phyloP scores from a whole-genome alignment of 306 rosid genomes.

The Gillenia trifoliata region DNA sequence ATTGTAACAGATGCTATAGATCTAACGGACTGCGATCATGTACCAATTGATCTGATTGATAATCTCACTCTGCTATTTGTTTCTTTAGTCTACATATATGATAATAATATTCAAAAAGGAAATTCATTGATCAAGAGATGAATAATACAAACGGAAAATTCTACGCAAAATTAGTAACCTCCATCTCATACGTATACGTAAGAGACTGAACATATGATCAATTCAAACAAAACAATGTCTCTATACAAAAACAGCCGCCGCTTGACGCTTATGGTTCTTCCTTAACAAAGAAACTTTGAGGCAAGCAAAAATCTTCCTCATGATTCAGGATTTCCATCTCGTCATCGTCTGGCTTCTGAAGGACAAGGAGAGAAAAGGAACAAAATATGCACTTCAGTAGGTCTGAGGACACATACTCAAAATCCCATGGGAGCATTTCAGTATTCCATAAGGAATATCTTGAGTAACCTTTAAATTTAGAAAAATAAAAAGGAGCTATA shows the following conservation, averaged over 20 bases:
- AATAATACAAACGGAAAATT: no score
- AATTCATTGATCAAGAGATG: no score
- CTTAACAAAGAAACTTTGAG: constrained; percentile 68
- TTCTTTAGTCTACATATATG: no score
- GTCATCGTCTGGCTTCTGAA: constrained; percentile 89
- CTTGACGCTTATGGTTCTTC: constrained; percentile 48
- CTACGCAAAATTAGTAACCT: no score
- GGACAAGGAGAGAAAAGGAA: not conserved
- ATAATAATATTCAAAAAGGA: no score
- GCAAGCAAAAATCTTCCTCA: constrained; percentile 86
- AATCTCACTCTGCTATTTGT: no score
- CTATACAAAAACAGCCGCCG: constrained; percentile 17
- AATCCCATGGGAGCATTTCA: not conserved
- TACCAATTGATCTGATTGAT: no score
- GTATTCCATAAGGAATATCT: not conserved
- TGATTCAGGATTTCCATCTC: constrained; percentile 65
- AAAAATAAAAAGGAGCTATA: no score
- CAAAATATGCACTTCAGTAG: not conserved
- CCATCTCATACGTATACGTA: no score
- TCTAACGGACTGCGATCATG: no score
- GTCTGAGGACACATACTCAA: not conserved
- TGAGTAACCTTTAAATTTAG: not conserved
- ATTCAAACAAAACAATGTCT: constrained; percentile 10
- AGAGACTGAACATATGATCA: not conserved
- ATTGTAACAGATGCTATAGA: no score